Conservation (phyloP, 345 rosid species). For the Populus nigra region DNA sequence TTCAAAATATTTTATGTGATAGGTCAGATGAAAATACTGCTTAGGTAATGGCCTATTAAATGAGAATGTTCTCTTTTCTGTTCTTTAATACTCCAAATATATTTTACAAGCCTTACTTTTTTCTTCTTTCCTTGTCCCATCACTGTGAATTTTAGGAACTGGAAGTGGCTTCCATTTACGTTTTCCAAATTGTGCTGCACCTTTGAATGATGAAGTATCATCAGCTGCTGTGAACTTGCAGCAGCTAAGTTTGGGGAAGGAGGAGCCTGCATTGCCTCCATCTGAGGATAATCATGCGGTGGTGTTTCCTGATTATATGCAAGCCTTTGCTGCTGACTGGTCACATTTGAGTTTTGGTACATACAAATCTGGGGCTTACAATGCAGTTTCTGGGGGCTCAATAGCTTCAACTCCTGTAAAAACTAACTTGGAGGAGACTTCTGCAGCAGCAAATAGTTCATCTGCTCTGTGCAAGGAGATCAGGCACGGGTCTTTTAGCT, state of each 20-base stretch:
- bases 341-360: conserved; percentile 58
- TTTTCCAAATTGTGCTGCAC: conserved; percentile 15
- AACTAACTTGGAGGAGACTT: conserved; percentile 20
- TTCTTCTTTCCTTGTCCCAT: neutral
- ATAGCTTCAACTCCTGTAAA: conserved; percentile 16
- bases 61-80: neutral
- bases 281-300: conserved; percentile 27
- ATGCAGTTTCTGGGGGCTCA: conserved; percentile 15
- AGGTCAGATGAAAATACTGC: neutral
- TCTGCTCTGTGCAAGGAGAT: conserved; percentile 18
- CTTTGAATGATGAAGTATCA: conserved; percentile 24
- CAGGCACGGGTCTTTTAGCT: conserved; percentile 23
- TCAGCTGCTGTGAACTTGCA: conserved; percentile 29
- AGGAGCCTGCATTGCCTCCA: conserved; percentile 10
- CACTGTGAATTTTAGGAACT: conserved; percentile 11
- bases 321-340: conserved; percentile 43
- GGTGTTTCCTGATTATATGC: conserved; percentile 48
- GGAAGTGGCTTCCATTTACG: conserved; percentile 8
- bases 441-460: conserved; percentile 18
- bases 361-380: conserved; percentile 31
- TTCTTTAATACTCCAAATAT: neutral
- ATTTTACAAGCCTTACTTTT: neutral
- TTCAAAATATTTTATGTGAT: too few relatives aligned
- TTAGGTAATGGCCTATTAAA: neutral
- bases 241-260: conserved; percentile 32